These are phyloP conservation scores for Colletotrichum gigasporum DNA, from an alignment of 2,329 filamentous ascomycete species.

Conservation along the genomic window DNA sequence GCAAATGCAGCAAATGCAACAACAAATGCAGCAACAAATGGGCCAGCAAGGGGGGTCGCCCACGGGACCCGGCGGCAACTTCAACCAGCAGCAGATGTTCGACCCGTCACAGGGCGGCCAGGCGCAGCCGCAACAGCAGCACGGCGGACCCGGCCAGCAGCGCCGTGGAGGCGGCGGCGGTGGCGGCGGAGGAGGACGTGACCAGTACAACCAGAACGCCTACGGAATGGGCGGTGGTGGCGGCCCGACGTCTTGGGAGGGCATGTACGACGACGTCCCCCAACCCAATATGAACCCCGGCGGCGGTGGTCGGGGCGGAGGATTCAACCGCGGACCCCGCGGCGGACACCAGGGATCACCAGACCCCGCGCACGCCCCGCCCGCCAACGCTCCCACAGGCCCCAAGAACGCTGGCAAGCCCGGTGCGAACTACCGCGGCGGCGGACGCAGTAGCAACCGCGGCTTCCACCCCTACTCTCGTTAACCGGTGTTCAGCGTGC, in stretches of 20 bases:
- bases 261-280: slow-evolving; percentile 97
- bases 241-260: slow-evolving; percentile 90
- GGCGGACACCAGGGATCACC: slow-evolving; percentile 52
- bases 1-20: slow-evolving; percentile 69
- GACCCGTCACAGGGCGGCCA: slow-evolving; percentile 32
- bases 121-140: slow-evolving; percentile 33
- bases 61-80: slow-evolving; percentile 36
- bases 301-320: slow-evolving; percentile 54
- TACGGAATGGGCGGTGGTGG: slow-evolving; percentile 56
- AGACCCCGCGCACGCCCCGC: slow-evolving; percentile 56
- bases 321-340: slow-evolving; percentile 42
- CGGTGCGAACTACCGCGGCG: slow-evolving; percentile 92
- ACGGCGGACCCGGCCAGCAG: slow-evolving; percentile 34
- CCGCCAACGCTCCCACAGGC: slow-evolving; percentile 81
- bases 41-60: slow-evolving; percentile 22
- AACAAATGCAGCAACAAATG: slow-evolving; percentile 49
- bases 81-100: slow-evolving; percentile 37
- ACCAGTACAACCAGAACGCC: slow-evolving; percentile 38
- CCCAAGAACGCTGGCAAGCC: slow-evolving; percentile 95
- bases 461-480: slow-evolving; percentile 81
- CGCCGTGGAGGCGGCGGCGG: slow-evolving; percentile 37
- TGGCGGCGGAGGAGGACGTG: slow-evolving; percentile 35
- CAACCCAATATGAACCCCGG: slow-evolving; percentile 74
- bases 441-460: slow-evolving; percentile 78
- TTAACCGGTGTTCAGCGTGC: too few species aligned